Percentiles rank a stretch among this genome's conserved stretches.
phyloP scores from a whole-genome alignment of 106 monocot genomes.

The Dendrobium nobile region DNA sequence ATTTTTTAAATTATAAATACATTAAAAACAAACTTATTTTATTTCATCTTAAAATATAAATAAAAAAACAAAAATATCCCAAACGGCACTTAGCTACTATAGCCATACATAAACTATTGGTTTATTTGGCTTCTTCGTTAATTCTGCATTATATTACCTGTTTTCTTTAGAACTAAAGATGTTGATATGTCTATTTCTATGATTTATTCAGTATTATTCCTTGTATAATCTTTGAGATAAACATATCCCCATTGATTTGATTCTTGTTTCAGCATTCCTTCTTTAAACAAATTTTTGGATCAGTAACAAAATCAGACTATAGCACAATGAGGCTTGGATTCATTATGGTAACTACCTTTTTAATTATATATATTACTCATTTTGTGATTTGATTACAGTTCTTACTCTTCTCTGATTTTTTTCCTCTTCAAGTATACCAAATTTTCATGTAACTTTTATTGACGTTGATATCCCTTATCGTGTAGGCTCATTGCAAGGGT shows the following conservation, averaged over 20 bases:
- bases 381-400: background rate
- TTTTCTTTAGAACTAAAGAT: background rate
- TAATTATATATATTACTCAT: background rate
- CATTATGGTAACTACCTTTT: slow-evolving; percentile 48
- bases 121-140: background rate
- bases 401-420: background rate
- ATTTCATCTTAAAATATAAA: too few relatives aligned
- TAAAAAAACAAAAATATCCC: too few relatives aligned
- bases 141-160: background rate
- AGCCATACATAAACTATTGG: background rate
- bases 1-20: too few relatives aligned
- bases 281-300: slow-evolving; percentile 82
- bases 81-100: too few relatives aligned
- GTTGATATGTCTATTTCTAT: background rate
- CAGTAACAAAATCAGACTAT: slow-evolving; percentile 75
- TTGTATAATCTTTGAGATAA: background rate
- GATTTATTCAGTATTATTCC: background rate
- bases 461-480: background rate
- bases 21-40: too few relatives aligned
- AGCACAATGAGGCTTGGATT: slow-evolving; percentile 73
- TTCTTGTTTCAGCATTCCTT: slow-evolving; percentile 70
- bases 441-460: background rate
- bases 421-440: background rate
- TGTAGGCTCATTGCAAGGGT: slow-evolving; percentile 40
- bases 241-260: background rate